phyloP scores from a whole-genome alignment of 129 eudicot genomes.

The Rutidosis leptorrhynchoides region DNA sequence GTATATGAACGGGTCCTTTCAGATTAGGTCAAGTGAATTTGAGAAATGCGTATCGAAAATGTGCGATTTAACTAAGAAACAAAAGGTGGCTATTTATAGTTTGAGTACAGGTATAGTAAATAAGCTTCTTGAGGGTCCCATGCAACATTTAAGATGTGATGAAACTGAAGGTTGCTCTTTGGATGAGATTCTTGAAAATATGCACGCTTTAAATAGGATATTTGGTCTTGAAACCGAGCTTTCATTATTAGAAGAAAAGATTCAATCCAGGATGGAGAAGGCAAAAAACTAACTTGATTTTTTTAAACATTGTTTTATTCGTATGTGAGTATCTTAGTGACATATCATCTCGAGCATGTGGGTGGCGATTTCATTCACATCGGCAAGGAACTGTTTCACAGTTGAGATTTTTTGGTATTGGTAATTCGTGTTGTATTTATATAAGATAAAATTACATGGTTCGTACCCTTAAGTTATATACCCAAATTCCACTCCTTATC shows the following conservation, averaged over 20 bases:
- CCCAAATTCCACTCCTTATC: too few relatives aligned
- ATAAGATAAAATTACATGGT: not conserved
- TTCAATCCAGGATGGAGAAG: constrained; percentile 75
- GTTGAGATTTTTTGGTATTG: not conserved
- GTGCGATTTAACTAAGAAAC: constrained; percentile 57
- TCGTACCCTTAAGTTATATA: too few relatives aligned
- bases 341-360: not conserved
- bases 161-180: constrained; percentile 49
- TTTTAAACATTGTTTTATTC: constrained; percentile 25
- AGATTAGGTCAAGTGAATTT: constrained; percentile 63
- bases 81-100: constrained; percentile 62
- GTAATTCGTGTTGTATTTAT: not conserved
- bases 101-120: constrained; percentile 74
- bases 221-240: constrained; percentile 72
- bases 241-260: constrained; percentile 67
- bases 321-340: constrained; percentile 11
- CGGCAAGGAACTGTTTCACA: not conserved
- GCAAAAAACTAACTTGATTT: constrained; percentile 32
- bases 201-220: constrained; percentile 83
- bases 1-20: too few relatives aligned
- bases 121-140: constrained; percentile 94
- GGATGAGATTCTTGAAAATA: constrained; percentile 70
- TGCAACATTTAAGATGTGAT: constrained; percentile 83
- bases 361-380: not conserved
- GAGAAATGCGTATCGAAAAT: constrained; percentile 79